Conservation (phyloP, 2,329 filamentous ascomycete genomes). For the Alternaria hordeiaustralica region DNA sequence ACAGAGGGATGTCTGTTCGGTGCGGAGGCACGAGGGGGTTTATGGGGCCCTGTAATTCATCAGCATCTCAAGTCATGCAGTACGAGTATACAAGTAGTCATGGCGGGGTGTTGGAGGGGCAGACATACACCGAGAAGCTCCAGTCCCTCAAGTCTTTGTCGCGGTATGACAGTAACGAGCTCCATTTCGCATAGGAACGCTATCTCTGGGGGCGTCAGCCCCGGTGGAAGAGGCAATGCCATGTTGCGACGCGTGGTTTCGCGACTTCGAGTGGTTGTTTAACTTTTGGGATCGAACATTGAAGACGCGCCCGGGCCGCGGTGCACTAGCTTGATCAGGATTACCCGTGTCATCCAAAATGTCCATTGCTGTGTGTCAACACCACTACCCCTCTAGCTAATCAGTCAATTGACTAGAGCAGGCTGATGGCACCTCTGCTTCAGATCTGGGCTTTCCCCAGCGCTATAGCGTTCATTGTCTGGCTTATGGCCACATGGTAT, state of each 20-base stretch:
- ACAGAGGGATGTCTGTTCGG: constrained; percentile 80
- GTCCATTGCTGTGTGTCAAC: neutral
- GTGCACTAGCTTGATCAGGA: constrained; percentile 24
- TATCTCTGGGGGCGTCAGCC: constrained; percentile 84
- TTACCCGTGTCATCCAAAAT: constrained; percentile 9
- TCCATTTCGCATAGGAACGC: constrained; percentile 98
- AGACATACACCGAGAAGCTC: constrained; percentile 80
- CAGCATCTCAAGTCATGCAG: constrained; percentile 8
- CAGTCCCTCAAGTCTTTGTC: constrained; percentile 86
- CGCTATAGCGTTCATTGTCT: constrained; percentile 29
- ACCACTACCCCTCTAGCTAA: neutral
- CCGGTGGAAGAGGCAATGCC: constrained; percentile 67
- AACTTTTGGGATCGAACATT: constrained; percentile 7
- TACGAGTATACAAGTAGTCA: constrained; percentile 5
- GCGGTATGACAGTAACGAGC: constrained; percentile 87
- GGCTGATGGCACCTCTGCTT: constrained; percentile 27
- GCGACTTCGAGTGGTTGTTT: constrained; percentile 15
- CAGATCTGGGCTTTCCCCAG: constrained; percentile 33
- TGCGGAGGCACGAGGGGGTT: constrained; percentile 80
- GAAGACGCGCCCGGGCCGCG: constrained; percentile 11
- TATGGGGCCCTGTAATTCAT: constrained; percentile 71
- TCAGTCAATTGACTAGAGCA: neutral
- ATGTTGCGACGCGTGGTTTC: constrained; percentile 50
- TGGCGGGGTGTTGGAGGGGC: constrained; percentile 42
- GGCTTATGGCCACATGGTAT: constrained; percentile 33